Percentiles rank a stretch among this genome's conserved stretches.
Evolutionary conservation across 108 stramenopile species (phyloP).

Genomic region (Cylindrotheca closterium): DNA sequence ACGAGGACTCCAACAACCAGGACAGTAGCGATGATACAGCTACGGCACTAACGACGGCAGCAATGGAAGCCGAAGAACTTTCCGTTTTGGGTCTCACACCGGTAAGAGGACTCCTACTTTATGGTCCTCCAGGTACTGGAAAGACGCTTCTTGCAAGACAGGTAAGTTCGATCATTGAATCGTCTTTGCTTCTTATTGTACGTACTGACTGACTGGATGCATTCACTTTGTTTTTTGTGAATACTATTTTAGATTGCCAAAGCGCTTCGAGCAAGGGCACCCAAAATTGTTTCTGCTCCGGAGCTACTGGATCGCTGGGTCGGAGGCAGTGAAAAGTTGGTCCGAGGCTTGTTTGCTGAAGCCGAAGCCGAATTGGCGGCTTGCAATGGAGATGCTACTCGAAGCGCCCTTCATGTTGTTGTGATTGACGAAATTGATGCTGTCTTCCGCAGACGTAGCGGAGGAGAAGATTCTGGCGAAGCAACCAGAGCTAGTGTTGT

Average conservation of each 20-base stretch:
- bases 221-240: too few species aligned
- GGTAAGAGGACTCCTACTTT: constrained; percentile 80
- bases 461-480: constrained; percentile 62
- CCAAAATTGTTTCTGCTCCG: constrained; percentile 93
- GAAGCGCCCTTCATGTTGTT: constrained; percentile 70
- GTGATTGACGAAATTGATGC: constrained; percentile 89
- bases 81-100: constrained; percentile 77
- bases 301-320: constrained; percentile 98
- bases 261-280: constrained; percentile 84
- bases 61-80: constrained; percentile 71
- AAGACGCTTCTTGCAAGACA: constrained; percentile 43
- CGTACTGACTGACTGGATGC: too few species aligned
- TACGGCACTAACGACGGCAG: constrained; percentile 13
- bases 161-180: background rate
- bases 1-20: constrained; percentile 4
- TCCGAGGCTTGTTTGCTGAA: constrained; percentile 92
- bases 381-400: constrained; percentile 52
- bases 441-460: constrained; percentile 65
- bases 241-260: constrained; percentile 73
- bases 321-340: constrained; percentile 89
- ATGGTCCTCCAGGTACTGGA: constrained; percentile 84
- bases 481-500: constrained; percentile 69
- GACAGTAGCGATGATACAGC: constrained; percentile 30
- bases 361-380: constrained; percentile 83
- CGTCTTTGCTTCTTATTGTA: too few species aligned